Evolutionary conservation across 2,329 filamentous ascomycete species (phyloP), one percentile per base, ranked within the genome.

Genomic region (Colletotrichum eremochloae): DNA sequence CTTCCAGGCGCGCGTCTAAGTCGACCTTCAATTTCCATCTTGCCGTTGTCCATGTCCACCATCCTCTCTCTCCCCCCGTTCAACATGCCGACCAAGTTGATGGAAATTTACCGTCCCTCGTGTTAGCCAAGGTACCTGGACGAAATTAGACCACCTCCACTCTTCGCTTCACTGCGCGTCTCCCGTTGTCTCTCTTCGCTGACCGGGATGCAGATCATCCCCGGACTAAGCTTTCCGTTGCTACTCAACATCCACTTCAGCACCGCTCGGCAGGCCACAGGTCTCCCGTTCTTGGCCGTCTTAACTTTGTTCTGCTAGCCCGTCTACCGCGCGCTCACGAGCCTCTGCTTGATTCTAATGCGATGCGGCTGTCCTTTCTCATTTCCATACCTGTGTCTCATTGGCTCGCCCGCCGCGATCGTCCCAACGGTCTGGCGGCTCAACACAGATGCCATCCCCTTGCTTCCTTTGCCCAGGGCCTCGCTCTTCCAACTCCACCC

Each of bases 1-100:
- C 46, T n/a, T 68, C 58, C 60, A 74, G 68, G 72, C 72, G 72
- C 72, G 72, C 72, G 72, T 74, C 72, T 74, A 74, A 71, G 46
- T 40, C 18, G 46, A 71, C 50, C 67, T 63, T 67, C 63, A 73
- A 68, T 65, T 61, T 53, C 52, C n/a, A 58, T 63, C 48, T 48
- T 46, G 61, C 57, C 52, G 55, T 63, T 62, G n/a, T 15, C 40
- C n/a, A 31, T 42, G 36, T 42, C 62, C 29, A 38, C 36, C 18
- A 46, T 8, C 44, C 3, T 46, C 18, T 15, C 7, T 31, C 48
- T 18, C 48, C 20, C 40, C 40, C 40, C 40, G 5, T 42, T 42
- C 40, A 18, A 12, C 40, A n/a, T 42, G 24, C 60, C 29, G n/a
- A 40, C 18, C 38, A 18, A 36, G 12, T 57, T 36, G 33, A 44